Evolutionary conservation across 2,329 filamentous ascomycete genomes (phyloP), one percentile per base, ranked within the genome.

Genomic region (Cytospora schulzeri): DNA sequence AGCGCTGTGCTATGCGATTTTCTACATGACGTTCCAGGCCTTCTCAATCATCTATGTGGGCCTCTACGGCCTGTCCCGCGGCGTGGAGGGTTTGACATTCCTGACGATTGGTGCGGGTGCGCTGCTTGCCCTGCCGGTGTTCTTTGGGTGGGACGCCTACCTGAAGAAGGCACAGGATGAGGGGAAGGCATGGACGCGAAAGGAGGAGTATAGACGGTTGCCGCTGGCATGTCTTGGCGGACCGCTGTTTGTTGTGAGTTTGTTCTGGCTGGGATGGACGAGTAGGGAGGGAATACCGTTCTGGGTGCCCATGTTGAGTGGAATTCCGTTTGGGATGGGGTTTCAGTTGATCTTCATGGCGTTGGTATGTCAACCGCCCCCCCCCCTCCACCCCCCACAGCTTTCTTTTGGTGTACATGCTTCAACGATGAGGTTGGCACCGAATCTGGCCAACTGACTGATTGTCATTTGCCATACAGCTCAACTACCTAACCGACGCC

Each of bases 11-110:
- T 93, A 92, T 72, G 83, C 79, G 57, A 83, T 85, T 69, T 85
- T 85, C 71, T 85, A 85, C 80, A 91, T 93, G 76, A 92, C 87
- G 72, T 92, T 94, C 70, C 87, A 92, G 73, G 88, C 89, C 2
- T 93, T 89, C 73, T 88, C 88, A 1, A 81, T 88, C 66, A 89
- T 92, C 68, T 93, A 91, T 74, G 78, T 83, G 67, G 72, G 76
- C 28, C 72, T 87, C 4, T 92, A 92, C 73, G 77, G 79, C 33
- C 85, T 92, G 66, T 85, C 81, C 3, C 80, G 88, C 0, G 88
- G 90, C 24, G 79, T 86, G 31, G 84, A 86, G 35, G 90, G 90
- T 1, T 80, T 93, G 1, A 80, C 86, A 5, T 92, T 91, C 75
- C 79, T 93, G 8, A 84, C 89, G 33, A 87, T 93, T 63, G 87